A percentile compares a stretch with the other conserved stretches of the same genome.
These are phyloP conservation scores for Staphylotrichum longicolle DNA, from an alignment of 495 filamentous ascomycete species.

Conservation along the genomic window DNA sequence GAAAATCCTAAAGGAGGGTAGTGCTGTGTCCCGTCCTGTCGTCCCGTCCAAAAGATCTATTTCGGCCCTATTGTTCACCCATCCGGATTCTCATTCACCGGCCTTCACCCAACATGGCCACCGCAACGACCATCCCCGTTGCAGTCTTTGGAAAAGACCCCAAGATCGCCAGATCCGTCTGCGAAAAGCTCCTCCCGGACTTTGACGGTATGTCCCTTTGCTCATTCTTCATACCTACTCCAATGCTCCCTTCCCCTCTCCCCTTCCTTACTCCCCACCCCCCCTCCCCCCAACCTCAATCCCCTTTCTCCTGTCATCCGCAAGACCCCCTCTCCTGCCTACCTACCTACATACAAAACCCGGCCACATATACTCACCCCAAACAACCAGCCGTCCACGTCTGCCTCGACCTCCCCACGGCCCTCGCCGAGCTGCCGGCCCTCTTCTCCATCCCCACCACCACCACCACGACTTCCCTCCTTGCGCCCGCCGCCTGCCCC, in stretches of 20 bases:
- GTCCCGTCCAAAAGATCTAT: too few relatives aligned
- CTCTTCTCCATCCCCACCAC: conserved; percentile 26
- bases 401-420: conserved; percentile 27
- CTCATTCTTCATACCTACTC: too few relatives aligned
- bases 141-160: conserved; percentile 33
- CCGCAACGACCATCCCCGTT: conserved; percentile 27
- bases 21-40: not conserved
- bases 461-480: conserved; percentile 23
- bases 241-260: not conserved
- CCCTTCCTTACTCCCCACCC: not conserved
- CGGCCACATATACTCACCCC: not conserved
- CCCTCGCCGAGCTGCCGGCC: conserved; percentile 32
- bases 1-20: not conserved
- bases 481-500: conserved; percentile 30
- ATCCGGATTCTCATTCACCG: conserved; percentile 5
- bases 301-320: too few relatives aligned
- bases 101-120: conserved; percentile 17
- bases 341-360: too few relatives aligned
- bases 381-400: conserved; percentile 29
- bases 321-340: too few relatives aligned
- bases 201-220: conserved; percentile 27
- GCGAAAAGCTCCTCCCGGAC: conserved; percentile 33
- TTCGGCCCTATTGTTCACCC: not conserved
- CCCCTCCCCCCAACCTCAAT: too few relatives aligned
- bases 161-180: conserved; percentile 31